Evolutionary conservation across 352 stramenopile genomes (phyloP), one percentile per base, ranked within the genome.

Genomic region (Thraustochytrium sp.): DNA sequence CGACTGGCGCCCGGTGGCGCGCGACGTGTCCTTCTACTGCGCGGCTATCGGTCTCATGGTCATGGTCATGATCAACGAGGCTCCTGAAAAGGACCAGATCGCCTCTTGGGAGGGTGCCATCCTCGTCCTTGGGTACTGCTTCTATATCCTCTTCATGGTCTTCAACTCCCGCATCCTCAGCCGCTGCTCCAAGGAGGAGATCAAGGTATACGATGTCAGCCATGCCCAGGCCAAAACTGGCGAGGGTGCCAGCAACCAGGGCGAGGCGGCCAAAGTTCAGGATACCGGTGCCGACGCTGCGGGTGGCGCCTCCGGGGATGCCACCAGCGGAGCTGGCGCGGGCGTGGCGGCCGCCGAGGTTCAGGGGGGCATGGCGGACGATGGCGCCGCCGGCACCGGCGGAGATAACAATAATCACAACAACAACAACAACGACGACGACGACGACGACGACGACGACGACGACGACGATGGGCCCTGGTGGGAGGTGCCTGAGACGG

Each of bases 131-230:
- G 29, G 13, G 5, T 84, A 84, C 61, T 51, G 29, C 29, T 5
- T 76, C 1, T 84, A 84, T 38, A 84, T 84, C 36, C 16, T 78
- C 40, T 84, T 84, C 34, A 84, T 84, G 75, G 29, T 84, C 9
- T 84, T 62, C 37, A 84, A 84, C 38, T 29, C 16, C 18, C 21
- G 21, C 11, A 84, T 84, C 40, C 48, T 84, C 16, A 34, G 65
- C 40, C 44, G 29, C 59, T 38, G 34, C 36, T 54, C 59, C 55
- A 54, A 40, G n/a, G 18, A 61, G 11, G 61, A 48, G 4, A 80
- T 73, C 59, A 83, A 83, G 21, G 75, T 84, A n/a, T 31, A 80
- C 37, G 68, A 80, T 31, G 34, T 75, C 18, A 26, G 34, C 48
- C 5, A 44, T 73, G 8, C 63, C 1, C 42, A 55, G 49, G 49